phyloP scores from a whole-genome alignment of 345 rosid species.

The Arabidopsis arenosa region DNA sequence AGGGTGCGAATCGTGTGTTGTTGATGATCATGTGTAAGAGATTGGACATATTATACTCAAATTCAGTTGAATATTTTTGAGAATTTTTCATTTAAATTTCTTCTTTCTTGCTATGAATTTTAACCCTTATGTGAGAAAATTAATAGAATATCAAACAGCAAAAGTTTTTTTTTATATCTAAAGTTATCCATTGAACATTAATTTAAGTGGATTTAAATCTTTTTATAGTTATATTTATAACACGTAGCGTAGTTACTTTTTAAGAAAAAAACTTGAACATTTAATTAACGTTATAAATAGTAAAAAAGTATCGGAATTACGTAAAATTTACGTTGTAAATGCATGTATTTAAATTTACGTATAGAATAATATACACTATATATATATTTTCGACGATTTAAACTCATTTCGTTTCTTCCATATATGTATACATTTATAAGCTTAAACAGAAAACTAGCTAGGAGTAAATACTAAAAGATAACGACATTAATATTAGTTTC shows the following conservation, averaged over 20 bases:
- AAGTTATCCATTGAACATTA: not conserved
- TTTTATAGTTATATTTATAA: not conserved
- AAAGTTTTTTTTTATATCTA: not conserved
- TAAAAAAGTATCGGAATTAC: not conserved
- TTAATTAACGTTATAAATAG: not conserved
- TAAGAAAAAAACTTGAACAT: not conserved
- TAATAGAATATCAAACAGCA: not conserved
- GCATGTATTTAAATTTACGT: not conserved
- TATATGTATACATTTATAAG: too few species aligned
- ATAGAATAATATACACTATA: too few species aligned
- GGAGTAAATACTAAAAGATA: too few species aligned
- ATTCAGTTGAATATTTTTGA: not conserved
- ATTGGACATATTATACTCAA: not conserved
- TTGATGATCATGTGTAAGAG: slow-evolving; percentile 40
- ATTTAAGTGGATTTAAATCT: not conserved
- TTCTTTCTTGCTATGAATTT: not conserved
- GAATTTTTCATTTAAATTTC: not conserved
- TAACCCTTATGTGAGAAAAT: not conserved
- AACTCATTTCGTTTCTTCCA: not conserved
- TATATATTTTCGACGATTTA: too few species aligned
- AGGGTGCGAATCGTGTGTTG: slow-evolving; percentile 17
- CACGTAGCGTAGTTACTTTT: not conserved
- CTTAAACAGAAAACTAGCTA: too few species aligned
- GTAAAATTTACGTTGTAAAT: too few species aligned
- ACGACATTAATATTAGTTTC: not conserved